A percentile compares a stretch with the other conserved stretches of the same genome.
Evolutionary conservation across 805 yeast species (phyloP).

Genomic region (Metschnikowia anglica): DNA sequence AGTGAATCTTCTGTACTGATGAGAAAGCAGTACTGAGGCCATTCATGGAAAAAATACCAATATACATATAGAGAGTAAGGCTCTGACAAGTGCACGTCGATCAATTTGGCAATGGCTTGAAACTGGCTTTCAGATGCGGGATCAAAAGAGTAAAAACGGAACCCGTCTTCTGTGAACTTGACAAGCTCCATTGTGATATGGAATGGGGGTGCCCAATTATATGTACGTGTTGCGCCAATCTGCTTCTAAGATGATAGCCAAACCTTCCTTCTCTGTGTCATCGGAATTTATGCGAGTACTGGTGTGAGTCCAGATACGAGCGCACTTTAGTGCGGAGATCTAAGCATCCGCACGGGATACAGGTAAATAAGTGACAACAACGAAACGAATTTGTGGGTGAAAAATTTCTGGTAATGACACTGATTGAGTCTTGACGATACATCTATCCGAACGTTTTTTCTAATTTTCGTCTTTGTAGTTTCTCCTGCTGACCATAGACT

Average conservation of each 20-base stretch:
- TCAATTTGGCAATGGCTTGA: conserved; percentile 51
- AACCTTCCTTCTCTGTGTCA: background rate
- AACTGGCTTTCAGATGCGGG: conserved; percentile 37
- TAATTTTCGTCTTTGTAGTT: too few relatives aligned
- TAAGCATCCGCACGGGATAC: background rate
- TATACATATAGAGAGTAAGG: conserved; percentile 94
- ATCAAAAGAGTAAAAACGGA: conserved; percentile 20
- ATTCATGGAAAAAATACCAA: conserved; percentile 80
- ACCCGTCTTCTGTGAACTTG: conserved; percentile 13
- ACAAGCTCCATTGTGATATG: background rate
- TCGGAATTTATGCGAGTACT: background rate
- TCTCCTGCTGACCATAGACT: too few relatives aligned
- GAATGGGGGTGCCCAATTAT: too few relatives aligned
- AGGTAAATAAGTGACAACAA: background rate
- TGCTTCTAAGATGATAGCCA: too few relatives aligned
- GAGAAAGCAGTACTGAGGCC: conserved; percentile 82
- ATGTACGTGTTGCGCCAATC: too few relatives aligned
- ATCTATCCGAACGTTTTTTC: too few relatives aligned
- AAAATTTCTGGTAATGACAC: too few relatives aligned
- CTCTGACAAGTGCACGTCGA: conserved; percentile 77
- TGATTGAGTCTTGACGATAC: too few relatives aligned
- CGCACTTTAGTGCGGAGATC: conserved; percentile 1
- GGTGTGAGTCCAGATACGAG: background rate
- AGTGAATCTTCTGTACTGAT: conserved; percentile 44
- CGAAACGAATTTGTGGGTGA: too few relatives aligned